Evolutionary conservation across 139 green algal genomes (phyloP), one percentile per base, ranked within the genome.

Genomic region (Chlamydomonas sp.): DNA sequence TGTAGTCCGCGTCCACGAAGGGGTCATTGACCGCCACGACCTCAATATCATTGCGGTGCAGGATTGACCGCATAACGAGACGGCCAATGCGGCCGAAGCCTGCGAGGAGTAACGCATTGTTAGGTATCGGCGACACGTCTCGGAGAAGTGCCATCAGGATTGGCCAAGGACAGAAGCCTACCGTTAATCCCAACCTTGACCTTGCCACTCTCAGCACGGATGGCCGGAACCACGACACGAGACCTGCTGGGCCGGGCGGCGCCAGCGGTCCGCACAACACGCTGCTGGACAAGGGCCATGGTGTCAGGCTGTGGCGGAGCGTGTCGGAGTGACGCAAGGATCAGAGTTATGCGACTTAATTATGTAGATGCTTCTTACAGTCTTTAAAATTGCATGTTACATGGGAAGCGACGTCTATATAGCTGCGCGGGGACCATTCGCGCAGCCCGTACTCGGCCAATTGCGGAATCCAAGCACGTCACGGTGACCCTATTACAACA

Each of bases 21-120:
- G 96, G 96, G 84, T 98, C 96, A 84, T 99, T 99, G 85, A 98
- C 93, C 4, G 95, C 96, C 20, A 97, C 93, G 14, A 98, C 93
- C 94, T 98, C 94, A 18, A 99, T 90, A 86, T 99, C 96, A 20
- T 95, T 87, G 58, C 95, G 92, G 62, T 92, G 76, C 59, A 98
- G 88, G 0, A 91, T 92, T 20, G 93, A 91, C 68, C 95, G 91
- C 88, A 95, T 87, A 17, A 98, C 94, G 75, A 93, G 81, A 59
- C 90, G 93, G 9, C 97, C 97, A 79, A 99, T 99, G 78, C 97
- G 94, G 60, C 97, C 97, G 89, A 98, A 99, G 60, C 97, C 97
- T 96, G 93, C 73, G 66, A 15, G 12, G 63, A 7, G 12, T 63
- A 8, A 5, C 63, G 8, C 63, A 62, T 2, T 18, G 57, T 63